Conservation (phyloP, 2,329 filamentous ascomycete genomes). For the Xylariaceae sp. region DNA sequence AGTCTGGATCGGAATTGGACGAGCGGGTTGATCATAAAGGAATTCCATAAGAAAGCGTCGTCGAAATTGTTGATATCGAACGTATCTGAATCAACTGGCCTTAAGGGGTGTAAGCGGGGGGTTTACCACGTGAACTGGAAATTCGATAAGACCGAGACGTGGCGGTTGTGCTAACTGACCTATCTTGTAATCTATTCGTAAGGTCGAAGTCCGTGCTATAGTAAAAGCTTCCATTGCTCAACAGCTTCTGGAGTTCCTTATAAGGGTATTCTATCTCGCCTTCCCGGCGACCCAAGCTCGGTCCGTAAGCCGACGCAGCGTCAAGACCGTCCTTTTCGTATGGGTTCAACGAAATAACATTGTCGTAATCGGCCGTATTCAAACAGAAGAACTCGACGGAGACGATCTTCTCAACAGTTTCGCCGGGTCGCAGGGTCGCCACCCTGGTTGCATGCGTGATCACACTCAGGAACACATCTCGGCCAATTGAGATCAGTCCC, state of each 20-base stretch:
- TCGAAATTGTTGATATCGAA: constrained; percentile 93
- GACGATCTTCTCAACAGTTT: constrained; percentile 82
- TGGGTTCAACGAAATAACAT: constrained; percentile 56
- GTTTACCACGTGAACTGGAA: constrained; percentile 7
- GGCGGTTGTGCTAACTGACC: constrained; percentile 41
- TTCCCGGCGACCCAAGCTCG: constrained; percentile 60
- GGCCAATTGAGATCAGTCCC: constrained; percentile 75
- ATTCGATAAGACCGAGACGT: constrained; percentile 1
- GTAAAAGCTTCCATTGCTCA: constrained; percentile 93
- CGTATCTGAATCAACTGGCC: constrained; percentile 66
- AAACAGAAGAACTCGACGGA: constrained; percentile 90
- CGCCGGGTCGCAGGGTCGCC: constrained; percentile 76
- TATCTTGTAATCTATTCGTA: constrained; percentile 86
- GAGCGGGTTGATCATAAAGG: constrained; percentile 93
- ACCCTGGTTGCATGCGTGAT: constrained; percentile 75
- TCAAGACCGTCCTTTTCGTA: constrained; percentile 48
- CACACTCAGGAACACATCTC: constrained; percentile 86
- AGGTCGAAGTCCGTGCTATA: constrained; percentile 98
- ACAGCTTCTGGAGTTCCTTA: constrained; percentile 80
- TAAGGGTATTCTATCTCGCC: constrained; percentile 79
- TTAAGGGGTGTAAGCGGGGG: constrained; percentile 33
- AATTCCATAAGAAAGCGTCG: constrained; percentile 93
- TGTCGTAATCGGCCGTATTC: constrained; percentile 80
- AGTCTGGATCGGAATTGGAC: constrained; percentile 83
- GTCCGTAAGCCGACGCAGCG: constrained; percentile 43